Evolutionary conservation across 2,329 filamentous ascomycete species (phyloP).

Genomic region (Alternaria longipes): DNA sequence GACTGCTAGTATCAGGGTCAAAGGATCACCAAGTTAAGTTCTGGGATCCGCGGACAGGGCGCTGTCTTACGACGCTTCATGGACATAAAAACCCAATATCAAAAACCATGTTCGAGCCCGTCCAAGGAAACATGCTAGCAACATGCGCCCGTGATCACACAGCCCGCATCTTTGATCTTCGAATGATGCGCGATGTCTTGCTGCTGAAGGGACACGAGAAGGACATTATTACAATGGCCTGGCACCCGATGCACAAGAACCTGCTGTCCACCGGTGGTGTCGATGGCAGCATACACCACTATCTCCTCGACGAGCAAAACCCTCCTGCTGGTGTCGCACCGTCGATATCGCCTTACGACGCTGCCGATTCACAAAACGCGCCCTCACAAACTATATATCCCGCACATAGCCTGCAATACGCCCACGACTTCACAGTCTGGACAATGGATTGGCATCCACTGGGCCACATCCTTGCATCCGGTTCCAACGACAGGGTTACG

Average conservation of each 20-base stretch:
- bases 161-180: conserved; percentile 89
- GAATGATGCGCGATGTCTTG: conserved; percentile 98
- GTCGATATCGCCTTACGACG: conserved; percentile 84
- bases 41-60: conserved; percentile 93
- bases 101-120: conserved; percentile 88
- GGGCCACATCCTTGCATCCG: conserved; percentile 92
- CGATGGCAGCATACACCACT: conserved; percentile 90
- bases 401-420: conserved; percentile 84
- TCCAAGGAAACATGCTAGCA: conserved; percentile 83
- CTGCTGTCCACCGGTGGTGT: conserved; percentile 89
- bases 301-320: conserved; percentile 95
- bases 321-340: conserved; percentile 76
- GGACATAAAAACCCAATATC: conserved; percentile 98
- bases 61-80: conserved; percentile 91
- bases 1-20: conserved; percentile 91
- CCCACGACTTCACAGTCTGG: conserved; percentile 96
- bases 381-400: conserved; percentile 92
- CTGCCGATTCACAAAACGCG: conserved; percentile 78
- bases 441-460: conserved; percentile 97
- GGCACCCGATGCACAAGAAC: conserved; percentile 92
- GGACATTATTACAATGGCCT: conserved; percentile 89
- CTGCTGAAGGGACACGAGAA: conserved; percentile 95
- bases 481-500: conserved; percentile 95
- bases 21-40: conserved; percentile 98
- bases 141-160: conserved; percentile 94